phyloP scores from a whole-genome alignment of 2,329 filamentous ascomycete species.

The Dryadomyces quercus-mongolicae region DNA sequence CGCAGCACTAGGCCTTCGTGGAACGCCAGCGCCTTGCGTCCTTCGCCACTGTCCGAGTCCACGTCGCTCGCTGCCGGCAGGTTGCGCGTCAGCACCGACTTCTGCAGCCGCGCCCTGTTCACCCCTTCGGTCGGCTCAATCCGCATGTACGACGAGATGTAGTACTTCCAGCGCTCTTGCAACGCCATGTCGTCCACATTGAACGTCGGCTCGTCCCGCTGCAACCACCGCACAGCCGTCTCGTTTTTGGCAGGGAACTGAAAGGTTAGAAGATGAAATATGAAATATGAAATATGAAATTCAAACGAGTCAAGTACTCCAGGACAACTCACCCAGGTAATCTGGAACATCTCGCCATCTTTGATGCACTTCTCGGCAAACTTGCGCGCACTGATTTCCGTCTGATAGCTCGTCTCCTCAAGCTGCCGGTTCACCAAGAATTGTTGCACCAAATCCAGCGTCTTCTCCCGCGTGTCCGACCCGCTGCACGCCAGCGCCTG shows the following conservation, averaged over 20 bases:
- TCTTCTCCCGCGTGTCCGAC: slow-evolving; percentile 84
- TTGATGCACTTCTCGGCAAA: slow-evolving; percentile 88
- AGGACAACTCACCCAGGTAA: slow-evolving; percentile 66
- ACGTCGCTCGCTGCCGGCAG: slow-evolving; percentile 49
- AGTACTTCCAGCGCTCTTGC: slow-evolving; percentile 82
- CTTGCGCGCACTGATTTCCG: slow-evolving; percentile 81
- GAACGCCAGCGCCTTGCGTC: slow-evolving; percentile 47
- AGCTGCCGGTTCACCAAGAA: slow-evolving; percentile 73
- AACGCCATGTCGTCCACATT: slow-evolving; percentile 81
- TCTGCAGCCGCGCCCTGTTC: slow-evolving; percentile 49
- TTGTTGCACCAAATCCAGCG: slow-evolving; percentile 74
- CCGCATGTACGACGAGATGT: slow-evolving; percentile 83
- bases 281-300: neutral
- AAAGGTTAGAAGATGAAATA: slow-evolving; percentile 16
- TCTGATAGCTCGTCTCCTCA: slow-evolving; percentile 78
- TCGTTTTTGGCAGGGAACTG: slow-evolving; percentile 56
- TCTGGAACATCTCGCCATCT: slow-evolving; percentile 81
- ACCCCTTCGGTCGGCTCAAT: slow-evolving; percentile 80
- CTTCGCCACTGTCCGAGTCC: slow-evolving; percentile 50
- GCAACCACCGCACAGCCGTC: slow-evolving; percentile 60
- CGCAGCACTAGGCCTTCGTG: slow-evolving; percentile 58
- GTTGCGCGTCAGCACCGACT: slow-evolving; percentile 60
- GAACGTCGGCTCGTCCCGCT: slow-evolving; percentile 62
- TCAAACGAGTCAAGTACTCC: neutral
- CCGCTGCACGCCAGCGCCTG: slow-evolving; percentile 75